Percentiles rank a stretch among this genome's conserved stretches.
phyloP scores from a whole-genome alignment of 148 eudicot species.

The Camellia japonica region DNA sequence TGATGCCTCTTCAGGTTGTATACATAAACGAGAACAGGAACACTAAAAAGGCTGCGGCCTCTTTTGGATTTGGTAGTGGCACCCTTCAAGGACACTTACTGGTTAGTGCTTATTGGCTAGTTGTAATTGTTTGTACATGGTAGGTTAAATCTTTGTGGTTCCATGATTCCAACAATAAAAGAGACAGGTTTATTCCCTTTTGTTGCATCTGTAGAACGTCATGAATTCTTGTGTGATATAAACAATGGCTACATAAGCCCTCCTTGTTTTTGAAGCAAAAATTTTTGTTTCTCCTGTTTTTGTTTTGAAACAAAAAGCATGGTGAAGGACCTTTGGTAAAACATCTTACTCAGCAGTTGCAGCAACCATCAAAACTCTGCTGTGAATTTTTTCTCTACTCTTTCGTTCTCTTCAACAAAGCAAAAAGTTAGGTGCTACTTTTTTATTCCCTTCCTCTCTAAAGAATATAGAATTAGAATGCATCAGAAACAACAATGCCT shows the following conservation, averaged over 20 bases:
- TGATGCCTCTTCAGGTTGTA: constrained; percentile 87
- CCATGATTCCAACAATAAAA: not conserved
- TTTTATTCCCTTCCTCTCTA: not conserved
- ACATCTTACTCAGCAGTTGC: not conserved
- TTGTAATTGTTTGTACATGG: not conserved
- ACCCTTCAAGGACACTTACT: constrained; percentile 88
- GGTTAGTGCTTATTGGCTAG: constrained; percentile 41
- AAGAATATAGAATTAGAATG: not conserved
- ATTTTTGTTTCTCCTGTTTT: not conserved
- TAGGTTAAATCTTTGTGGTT: not conserved
- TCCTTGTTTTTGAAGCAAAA: not conserved
- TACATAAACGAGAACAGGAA: constrained; percentile 58
- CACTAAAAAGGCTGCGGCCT: constrained; percentile 47
- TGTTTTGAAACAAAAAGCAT: not conserved
- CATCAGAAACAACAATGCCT: not conserved
- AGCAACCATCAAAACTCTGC: not conserved
- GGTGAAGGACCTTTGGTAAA: not conserved
- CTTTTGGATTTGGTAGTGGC: constrained; percentile 89
- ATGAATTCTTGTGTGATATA: not conserved
- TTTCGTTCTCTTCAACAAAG: not conserved
- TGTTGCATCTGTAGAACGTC: not conserved
- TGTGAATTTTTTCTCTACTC: not conserved
- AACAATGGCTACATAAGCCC: not conserved
- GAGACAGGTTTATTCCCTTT: not conserved
- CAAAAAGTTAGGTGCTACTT: not conserved